Conservation (phyloP, 495 filamentous ascomycete species). For the Lasiosphaeria miniovina region DNA sequence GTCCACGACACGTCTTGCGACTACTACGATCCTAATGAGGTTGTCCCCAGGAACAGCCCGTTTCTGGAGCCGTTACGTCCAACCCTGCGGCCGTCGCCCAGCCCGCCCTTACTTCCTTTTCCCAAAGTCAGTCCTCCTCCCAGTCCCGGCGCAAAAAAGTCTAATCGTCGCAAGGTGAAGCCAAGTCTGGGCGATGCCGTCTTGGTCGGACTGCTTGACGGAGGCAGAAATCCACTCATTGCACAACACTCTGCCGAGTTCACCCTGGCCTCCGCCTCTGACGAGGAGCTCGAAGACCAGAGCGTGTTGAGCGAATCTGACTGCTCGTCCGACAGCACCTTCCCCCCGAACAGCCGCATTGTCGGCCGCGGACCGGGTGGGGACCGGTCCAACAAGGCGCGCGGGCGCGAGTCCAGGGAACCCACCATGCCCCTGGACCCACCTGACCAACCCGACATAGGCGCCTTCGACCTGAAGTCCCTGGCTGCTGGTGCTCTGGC, state of each 20-base stretch:
- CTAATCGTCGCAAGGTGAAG: constrained; percentile 43
- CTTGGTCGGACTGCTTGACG: constrained; percentile 50
- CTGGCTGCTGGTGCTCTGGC: constrained; percentile 39
- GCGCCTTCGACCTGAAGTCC: constrained; percentile 39
- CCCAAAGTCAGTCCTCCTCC: constrained; percentile 39
- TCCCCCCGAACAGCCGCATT: not conserved
- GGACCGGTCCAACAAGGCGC: constrained; percentile 10
- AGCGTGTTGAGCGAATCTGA: constrained; percentile 9
- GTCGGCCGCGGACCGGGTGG: constrained; percentile 6
- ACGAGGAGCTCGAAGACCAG: constrained; percentile 26
- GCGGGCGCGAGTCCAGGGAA: constrained; percentile 17
- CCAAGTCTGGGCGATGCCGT: constrained; percentile 53
- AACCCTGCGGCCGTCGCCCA: constrained; percentile 40
- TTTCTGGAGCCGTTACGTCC: constrained; percentile 39
- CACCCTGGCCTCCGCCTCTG: constrained; percentile 33
- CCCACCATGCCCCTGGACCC: constrained; percentile 13
- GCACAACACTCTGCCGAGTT: constrained; percentile 40
- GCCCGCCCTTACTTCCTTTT: constrained; percentile 30
- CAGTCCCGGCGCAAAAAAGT: constrained; percentile 35
- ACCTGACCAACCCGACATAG: constrained; percentile 28
- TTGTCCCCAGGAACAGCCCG: constrained; percentile 40
- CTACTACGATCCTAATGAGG: constrained; percentile 47
- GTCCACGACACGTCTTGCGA: constrained; percentile 42
- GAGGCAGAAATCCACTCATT: constrained; percentile 46
- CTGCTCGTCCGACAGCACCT: constrained; percentile 9